A percentile compares a stretch with the other conserved stretches of the same genome.
These are phyloP conservation scores for Candida schatavii DNA, from an alignment of 805 yeast genomes.

Conservation along the genomic window DNA sequence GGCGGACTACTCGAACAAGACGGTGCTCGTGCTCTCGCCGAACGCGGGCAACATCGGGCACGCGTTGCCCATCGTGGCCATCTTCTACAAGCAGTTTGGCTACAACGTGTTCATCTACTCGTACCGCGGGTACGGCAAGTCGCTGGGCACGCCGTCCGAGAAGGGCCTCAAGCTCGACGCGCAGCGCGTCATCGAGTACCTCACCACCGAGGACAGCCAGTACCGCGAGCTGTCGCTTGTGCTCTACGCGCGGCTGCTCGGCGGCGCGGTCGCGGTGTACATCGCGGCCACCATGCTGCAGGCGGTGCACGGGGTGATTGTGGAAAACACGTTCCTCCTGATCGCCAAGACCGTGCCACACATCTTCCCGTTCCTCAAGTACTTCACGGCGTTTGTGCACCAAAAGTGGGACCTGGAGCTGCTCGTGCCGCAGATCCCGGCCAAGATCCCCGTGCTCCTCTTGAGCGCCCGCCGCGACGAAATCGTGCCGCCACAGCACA, in stretches of 20 bases:
- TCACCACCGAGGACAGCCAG: conserved; percentile 50
- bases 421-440: conserved; percentile 49
- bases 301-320: conserved; percentile 58
- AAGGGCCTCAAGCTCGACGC: conserved; percentile 81
- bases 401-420: conserved; percentile 81
- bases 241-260: conserved; percentile 85
- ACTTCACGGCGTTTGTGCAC: conserved; percentile 60
- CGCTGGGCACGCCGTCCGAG: conserved; percentile 76
- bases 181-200: conserved; percentile 59
- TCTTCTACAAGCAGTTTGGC: conserved; percentile 59
- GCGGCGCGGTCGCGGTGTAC: conserved; percentile 92
- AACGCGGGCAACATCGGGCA: conserved; percentile 97
- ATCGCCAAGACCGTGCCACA: conserved; percentile 70
- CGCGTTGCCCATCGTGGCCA: conserved; percentile 73
- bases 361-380: conserved; percentile 64
- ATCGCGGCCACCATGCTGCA: conserved; percentile 59
- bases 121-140: conserved; percentile 86
- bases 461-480: conserved; percentile 79
- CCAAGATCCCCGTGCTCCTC: conserved; percentile 63
- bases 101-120: conserved; percentile 82
- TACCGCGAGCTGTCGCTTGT: conserved; percentile 53
- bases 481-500: conserved; percentile 86
- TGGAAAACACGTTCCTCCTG: conserved; percentile 85
- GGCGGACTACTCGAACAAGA: conserved; percentile 50
- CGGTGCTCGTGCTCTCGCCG: conserved; percentile 79